A percentile compares a stretch with the other conserved stretches of the same genome.
Evolutionary conservation across 73 alveolate genomes (phyloP).

Genomic region (Durusdinium trenchii): DNA sequence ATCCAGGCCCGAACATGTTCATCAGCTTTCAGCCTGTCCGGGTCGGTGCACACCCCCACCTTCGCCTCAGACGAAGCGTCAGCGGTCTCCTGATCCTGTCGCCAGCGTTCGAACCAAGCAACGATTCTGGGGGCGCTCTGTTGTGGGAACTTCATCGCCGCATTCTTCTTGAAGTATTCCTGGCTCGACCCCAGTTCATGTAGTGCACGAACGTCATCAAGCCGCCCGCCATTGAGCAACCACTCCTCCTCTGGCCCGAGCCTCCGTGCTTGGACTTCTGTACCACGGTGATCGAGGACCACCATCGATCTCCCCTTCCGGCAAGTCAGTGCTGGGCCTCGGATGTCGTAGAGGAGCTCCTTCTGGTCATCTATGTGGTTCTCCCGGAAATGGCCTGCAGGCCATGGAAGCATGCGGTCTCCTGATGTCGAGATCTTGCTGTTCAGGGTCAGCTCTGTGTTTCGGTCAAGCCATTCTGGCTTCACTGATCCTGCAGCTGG

Average conservation of each 20-base stretch:
- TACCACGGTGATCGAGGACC: not conserved
- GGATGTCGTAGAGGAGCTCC: not conserved
- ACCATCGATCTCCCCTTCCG: not conserved
- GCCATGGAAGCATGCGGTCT: too few species aligned
- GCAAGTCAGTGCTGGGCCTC: not conserved
- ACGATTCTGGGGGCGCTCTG: not conserved
- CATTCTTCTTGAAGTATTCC: not conserved
- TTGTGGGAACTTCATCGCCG: not conserved
- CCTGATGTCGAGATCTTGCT: too few species aligned
- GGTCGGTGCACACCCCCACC: not conserved
- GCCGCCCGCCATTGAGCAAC: not conserved
- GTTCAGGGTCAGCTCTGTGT: too few species aligned
- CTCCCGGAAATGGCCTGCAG: not conserved
- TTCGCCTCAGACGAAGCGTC: not conserved
- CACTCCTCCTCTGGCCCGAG: not conserved
- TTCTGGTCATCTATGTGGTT: not conserved
- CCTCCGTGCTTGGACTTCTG: not conserved
- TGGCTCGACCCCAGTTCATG: not conserved
- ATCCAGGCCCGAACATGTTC: not conserved
- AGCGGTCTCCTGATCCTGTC: not conserved
- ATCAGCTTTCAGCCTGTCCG: not conserved
- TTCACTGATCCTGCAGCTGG: too few species aligned
- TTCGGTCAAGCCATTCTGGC: too few species aligned
- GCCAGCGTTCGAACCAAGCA: not conserved
- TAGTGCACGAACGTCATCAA: not conserved